Evolutionary conservation across 2,329 filamentous ascomycete species (phyloP), one percentile per base, ranked within the genome.

Genomic region (Calonectria leucothoes): DNA sequence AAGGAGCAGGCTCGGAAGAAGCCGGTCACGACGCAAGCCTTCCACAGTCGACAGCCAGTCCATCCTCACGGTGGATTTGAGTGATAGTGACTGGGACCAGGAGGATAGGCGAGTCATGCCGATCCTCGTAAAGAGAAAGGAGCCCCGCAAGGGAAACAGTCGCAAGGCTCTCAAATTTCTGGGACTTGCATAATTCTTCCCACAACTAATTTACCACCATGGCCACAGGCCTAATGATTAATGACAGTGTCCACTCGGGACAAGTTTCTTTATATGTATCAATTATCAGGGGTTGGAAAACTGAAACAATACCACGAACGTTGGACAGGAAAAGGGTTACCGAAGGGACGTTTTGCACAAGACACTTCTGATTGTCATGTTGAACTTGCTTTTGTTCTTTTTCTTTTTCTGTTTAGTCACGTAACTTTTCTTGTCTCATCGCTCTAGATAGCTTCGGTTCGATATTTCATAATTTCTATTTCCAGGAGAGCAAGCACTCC

Each of bases 121-220:
- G 5, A 83, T 89, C 29, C 87, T 86, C 45, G 79, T 86, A 79
- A 82, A 82, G 69, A 85, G 83, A 72, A 73, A 78, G 3, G 77
- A 77, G 14, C 75, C 79, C 33, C 82, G 81, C 20, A 87, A 85
- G 79, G 85, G 83, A 2, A 87, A 86, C 70, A 88, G 84, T 64
- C 84, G 86, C 10, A 91, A 91, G 79, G 89, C 89, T 8, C 84
- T 90, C 66, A 90, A 89, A 79, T 90, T 89, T 78, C 83, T 91
- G 1, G 89, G 89, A 0, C 80, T 90, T 55, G 85, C 86, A 14
- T 88, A 77, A 78, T 6, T 49, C 25, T 42, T 23, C 33, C 10
- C 15, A 6, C 61, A 20, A 35, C 31, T 12, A 31, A 33, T 25
- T 42, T 5, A 27, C 17, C 15, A 67, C n/a, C n/a, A 35, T 23